Base-by-base conservation (phyloP, 495 filamentous ascomycete species). In the Tuber magnatum region DNA sequence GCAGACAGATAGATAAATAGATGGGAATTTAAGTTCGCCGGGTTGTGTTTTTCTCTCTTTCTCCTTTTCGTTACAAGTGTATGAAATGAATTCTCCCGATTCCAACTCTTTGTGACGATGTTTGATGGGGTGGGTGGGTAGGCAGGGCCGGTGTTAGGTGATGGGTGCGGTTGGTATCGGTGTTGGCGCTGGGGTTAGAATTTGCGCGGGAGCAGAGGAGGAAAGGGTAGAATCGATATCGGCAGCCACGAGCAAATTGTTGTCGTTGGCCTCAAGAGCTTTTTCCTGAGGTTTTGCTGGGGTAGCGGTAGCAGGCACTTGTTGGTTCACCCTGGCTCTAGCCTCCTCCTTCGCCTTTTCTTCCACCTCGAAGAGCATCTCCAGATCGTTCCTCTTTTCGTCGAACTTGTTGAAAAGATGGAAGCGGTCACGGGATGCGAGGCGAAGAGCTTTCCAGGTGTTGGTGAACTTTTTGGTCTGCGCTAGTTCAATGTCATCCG, bases 361-460 rank as follows among this genome's bases (percentile, higher is more conserved):
- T 65, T 83, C 81, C 68, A 80, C 74, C 7, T 82, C 80, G 38
- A 80, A 80, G 10, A 83, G 68, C 78, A 82, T 82, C 70, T 83
- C 73, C 3, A 83, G 61, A 74, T 83, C 81, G 38, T 83, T 82
- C 68, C 81, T 75, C 32, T 81, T 76, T 65, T 82, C 81, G 28
- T 82, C 93, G 28, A 97, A 90, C 82, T 92, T 92, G 81, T 97
- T 93, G 81, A 97, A 97, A 20, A 89, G 81, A 56, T 87, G 87
- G 41, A 97, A 88, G 77, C 90, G 91, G 77, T 85, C 88, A 79
- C 87, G 90, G 61, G 89, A 88, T 6, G 93, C 91, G 73, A 97
- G 88, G 51, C 95, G 89, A 69, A 98, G 85, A 32, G 91, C 90
- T 76, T 93, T 88, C 95, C 95, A 99, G 43, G 89, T 91, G 84